These are phyloP conservation scores for Chytriomyces hyalinus DNA, from an alignment of 192 early-diverging fungal genomes.

Conservation along the genomic window DNA sequence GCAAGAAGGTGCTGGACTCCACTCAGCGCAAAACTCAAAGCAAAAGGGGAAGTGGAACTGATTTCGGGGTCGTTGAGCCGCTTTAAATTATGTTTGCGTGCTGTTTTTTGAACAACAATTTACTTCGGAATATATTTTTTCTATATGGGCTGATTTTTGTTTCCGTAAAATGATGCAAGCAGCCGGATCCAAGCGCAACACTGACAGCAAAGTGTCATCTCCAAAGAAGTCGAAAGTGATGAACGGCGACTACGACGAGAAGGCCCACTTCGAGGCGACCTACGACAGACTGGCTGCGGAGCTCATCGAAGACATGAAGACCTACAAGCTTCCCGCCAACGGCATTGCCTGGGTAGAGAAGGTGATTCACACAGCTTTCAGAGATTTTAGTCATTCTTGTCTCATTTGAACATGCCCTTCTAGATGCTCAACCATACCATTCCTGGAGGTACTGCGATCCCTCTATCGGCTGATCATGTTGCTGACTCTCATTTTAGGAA, in stretches of 20 bases:
- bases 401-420: constrained; percentile 28
- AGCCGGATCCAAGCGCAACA: no score
- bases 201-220: neutral
- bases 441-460: constrained; percentile 55
- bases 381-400: neutral
- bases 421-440: constrained; percentile 64
- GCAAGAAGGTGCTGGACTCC: constrained; percentile 76
- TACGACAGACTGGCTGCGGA: constrained; percentile 78
- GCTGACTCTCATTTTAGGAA: constrained; percentile 57
- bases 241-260: constrained; percentile 38
- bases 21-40: constrained; percentile 61
- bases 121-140: no score
- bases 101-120: neutral
- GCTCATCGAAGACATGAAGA: constrained; percentile 72
- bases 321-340: constrained; percentile 67
- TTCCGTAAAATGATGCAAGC: no score
- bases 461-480: neutral
- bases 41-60: constrained; percentile 36
- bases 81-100: neutral
- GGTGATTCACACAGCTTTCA: constrained; percentile 14
- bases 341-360: constrained; percentile 57
- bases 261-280: constrained; percentile 68
- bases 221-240: constrained; percentile 18
- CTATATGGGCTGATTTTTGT: no score
- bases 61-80: constrained; percentile 42